Evolutionary conservation across 805 yeast species (phyloP).

Genomic region (Ogataea dorogensis): DNA sequence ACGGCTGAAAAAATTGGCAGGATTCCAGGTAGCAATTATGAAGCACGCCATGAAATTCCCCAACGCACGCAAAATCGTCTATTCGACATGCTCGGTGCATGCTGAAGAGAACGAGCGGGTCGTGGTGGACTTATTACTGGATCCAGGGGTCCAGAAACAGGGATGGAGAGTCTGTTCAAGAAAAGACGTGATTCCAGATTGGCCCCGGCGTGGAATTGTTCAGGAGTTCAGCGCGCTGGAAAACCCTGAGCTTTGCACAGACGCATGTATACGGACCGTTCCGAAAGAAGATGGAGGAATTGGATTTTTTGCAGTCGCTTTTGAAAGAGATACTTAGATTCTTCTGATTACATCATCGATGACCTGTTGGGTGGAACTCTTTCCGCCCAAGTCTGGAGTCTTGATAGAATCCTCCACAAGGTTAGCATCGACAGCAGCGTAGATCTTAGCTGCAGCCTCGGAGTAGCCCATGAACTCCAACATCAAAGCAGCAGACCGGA

Average conservation of each 20-base stretch:
- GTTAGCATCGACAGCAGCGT: conserved; percentile 93
- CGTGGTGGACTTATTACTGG: conserved; percentile 72
- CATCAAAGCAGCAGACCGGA: conserved; percentile 96
- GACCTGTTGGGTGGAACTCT: conserved; percentile 82
- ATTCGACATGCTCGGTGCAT: conserved; percentile 94
- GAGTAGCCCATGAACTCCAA: conserved; percentile 93
- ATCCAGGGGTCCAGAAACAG: conserved; percentile 53
- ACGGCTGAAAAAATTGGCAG: conserved; percentile 70
- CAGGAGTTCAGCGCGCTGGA: conserved; percentile 60
- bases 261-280: conserved; percentile 80
- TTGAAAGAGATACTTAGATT: conserved; percentile 52
- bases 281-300: conserved; percentile 97
- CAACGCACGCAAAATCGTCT: conserved; percentile 71
- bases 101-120: conserved; percentile 93
- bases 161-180: conserved; percentile 77
- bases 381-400: conserved; percentile 97
- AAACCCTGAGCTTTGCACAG: conserved; percentile 59
- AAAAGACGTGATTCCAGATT: conserved; percentile 66
- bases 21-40: conserved; percentile 85
- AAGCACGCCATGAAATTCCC: conserved; percentile 88
- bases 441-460: conserved; percentile 86
- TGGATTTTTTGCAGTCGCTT: conserved; percentile 95
- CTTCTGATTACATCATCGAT: conserved; percentile 73
- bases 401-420: conserved; percentile 71
- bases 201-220: conserved; percentile 83